Evolutionary conservation across 108 stramenopile genomes (phyloP), one percentile per base, ranked within the genome.

Genomic region (Cylindrotheca closterium): DNA sequence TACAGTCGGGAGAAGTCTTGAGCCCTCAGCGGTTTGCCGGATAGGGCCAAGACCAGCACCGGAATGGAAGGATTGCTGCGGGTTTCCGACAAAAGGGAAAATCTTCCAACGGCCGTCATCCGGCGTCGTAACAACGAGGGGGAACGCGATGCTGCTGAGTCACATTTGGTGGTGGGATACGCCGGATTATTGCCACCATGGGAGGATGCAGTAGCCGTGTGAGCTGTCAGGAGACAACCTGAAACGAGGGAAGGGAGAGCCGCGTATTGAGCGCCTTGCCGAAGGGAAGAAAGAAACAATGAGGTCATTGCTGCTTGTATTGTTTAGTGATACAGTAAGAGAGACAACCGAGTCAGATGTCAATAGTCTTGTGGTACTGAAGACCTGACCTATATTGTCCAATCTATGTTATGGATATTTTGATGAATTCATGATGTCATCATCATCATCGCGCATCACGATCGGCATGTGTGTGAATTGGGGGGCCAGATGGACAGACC

Each of bases 31-130:
- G 72, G 75, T 18, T 77, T 68, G 4, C 84, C 85, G 12, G 77
- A 71, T 42, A 94, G 52, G 10, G 83, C 79, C 42, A 94, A 63
- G 63, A 94, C 79, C 37, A 94, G 74, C 3, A 82, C 74, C 4
- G 85, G 83, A 29, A 91, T 70, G 23, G 80, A 82, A 3, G 80
- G 90, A 74, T 94, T 94, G 23, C 51, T 28, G 0, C 24, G 28
- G 1, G 93, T 87, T 64, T 89, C 80, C 1, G 86, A 86, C 49
- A 82, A 51, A 12, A 87, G 42, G 12, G 87, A 84, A 60, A 94
- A 92, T 32, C 88, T 68, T 27, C 93, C 93, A 30, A 94, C 82
- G 24, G 80, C 84, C 25, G 93, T 91, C 87, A 91, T 92, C 81
- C 63, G 64, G 15, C 71, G 71, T 3, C 55, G 48, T 18, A 60